phyloP scores from a whole-genome alignment of 495 filamentous ascomycete species.

The Evernia prunastri region DNA sequence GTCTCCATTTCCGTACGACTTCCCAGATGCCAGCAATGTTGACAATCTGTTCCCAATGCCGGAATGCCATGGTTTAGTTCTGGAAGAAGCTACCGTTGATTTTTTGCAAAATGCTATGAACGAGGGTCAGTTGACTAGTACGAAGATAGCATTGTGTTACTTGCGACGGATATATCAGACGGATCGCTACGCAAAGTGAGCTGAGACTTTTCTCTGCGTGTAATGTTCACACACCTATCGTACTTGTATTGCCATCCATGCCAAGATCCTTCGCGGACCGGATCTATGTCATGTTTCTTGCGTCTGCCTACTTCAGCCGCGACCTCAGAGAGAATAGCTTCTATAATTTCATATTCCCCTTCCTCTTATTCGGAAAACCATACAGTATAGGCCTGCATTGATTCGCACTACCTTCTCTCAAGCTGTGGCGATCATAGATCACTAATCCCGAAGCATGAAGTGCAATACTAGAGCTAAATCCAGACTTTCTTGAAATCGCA shows the following conservation, averaged over 20 bases:
- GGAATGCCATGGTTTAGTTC: slow-evolving; percentile 49
- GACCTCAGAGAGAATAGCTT: too few relatives aligned
- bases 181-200: slow-evolving; percentile 53
- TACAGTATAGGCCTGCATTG: too few relatives aligned
- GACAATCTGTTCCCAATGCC: slow-evolving; percentile 62
- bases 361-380: too few relatives aligned
- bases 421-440: background rate
- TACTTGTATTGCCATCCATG: background rate
- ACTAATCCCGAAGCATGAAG: slow-evolving; percentile 25
- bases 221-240: background rate
- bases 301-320: too few relatives aligned
- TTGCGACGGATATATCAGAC: slow-evolving; percentile 48
- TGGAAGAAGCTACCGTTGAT: slow-evolving; percentile 60
- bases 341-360: too few relatives aligned
- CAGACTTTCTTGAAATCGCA: slow-evolving; percentile 55
- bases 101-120: slow-evolving; percentile 43
- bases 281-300: background rate
- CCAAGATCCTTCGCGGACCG: background rate
- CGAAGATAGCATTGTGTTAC: slow-evolving; percentile 48
- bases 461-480: slow-evolving; percentile 55
- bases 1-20: slow-evolving; percentile 5
- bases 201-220: background rate
- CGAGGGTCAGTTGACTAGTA: slow-evolving; percentile 40
- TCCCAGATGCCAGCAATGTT: slow-evolving; percentile 25
- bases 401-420: background rate